Conservation (phyloP, 2,329 filamentous ascomycete species). For the Knufia petricola region DNA sequence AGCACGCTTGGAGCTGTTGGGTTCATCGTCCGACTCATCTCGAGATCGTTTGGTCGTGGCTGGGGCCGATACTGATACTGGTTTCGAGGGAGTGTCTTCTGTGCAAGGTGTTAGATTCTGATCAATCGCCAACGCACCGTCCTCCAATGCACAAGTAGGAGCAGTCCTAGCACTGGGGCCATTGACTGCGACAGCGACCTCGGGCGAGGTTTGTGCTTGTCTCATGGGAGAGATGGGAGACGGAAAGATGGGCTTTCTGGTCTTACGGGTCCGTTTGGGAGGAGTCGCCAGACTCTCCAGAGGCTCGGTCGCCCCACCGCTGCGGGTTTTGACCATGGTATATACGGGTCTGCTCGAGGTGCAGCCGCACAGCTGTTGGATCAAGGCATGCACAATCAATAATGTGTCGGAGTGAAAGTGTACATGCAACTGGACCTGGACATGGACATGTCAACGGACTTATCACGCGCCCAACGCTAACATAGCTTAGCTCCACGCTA, state of each 20-base stretch:
- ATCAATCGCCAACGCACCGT: background rate
- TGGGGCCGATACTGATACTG: background rate
- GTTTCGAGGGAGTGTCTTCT: slow-evolving; percentile 1
- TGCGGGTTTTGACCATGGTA: slow-evolving; percentile 6
- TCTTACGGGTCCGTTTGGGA: slow-evolving; percentile 4
- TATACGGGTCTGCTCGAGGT: too few relatives aligned
- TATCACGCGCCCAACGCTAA: too few relatives aligned
- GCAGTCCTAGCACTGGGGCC: too few relatives aligned
- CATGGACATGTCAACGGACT: too few relatives aligned
- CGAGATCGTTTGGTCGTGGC: slow-evolving; percentile 3
- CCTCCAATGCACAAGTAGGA: background rate
- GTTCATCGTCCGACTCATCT: background rate
- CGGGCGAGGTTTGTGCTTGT: slow-evolving; percentile 2
- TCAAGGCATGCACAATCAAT: too few relatives aligned
- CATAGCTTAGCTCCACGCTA: too few relatives aligned
- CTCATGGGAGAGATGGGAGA: background rate
- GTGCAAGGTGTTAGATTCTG: slow-evolving; percentile 6
- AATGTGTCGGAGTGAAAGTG: too few relatives aligned
- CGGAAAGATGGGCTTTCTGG: background rate
- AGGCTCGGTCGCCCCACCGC: slow-evolving; percentile 6
- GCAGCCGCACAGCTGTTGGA: too few relatives aligned
- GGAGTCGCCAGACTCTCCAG: slow-evolving; percentile 2
- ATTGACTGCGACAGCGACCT: background rate
- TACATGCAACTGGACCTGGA: too few relatives aligned
- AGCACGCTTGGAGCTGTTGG: background rate